Base-by-base conservation (phyloP, 257 asterid species). In the Leptodermis oblonga region DNA sequence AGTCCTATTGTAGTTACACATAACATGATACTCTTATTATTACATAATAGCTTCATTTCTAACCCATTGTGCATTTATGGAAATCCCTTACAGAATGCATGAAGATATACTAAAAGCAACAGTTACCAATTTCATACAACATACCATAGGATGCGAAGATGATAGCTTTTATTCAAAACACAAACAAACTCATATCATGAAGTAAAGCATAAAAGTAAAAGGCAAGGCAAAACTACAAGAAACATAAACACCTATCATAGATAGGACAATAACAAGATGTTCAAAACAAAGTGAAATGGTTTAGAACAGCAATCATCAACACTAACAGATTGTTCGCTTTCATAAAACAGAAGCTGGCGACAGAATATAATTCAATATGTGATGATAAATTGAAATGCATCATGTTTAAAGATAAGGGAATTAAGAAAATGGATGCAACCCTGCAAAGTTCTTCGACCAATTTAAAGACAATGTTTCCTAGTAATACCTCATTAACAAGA, bases 401-500 rank as follows among this genome's bases (percentile, higher is more conserved):
- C 12, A 30, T 7, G 36, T 41, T 5, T 42, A 39, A 53, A 5
- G 15, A 4, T 20, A 65, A 39, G 62, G 43, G 48, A 23, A 71
- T 23, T 17, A 6, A 59, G 10, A 42, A 28, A 12, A 61, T n/a
- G 20, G 65, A n/a, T 42, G 56, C 43, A 34, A 0, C 36, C 62
- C 73, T 36, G 23, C 26, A 48, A 33, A 28, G 4, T 36, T 11
- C 48, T 20, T 33, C 55, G 34, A 9, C 55, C 34, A 26, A 25
- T 20, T 22, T 30, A 53, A 65, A 37, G 55, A 37, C 28, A 51
- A 8, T 43, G 62, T 17, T 54, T 30, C 36, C 54, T 67, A 43
- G 53, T 63, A 71, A 54, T 52, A 89, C 99, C 99, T 94, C 96
- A 91, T 83, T 70, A 91, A 77, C 36, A 91, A 86, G 79, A 94